phyloP scores from a whole-genome alignment of 2,329 filamentous ascomycete genomes.

The Hymenoscyphus repandus region DNA sequence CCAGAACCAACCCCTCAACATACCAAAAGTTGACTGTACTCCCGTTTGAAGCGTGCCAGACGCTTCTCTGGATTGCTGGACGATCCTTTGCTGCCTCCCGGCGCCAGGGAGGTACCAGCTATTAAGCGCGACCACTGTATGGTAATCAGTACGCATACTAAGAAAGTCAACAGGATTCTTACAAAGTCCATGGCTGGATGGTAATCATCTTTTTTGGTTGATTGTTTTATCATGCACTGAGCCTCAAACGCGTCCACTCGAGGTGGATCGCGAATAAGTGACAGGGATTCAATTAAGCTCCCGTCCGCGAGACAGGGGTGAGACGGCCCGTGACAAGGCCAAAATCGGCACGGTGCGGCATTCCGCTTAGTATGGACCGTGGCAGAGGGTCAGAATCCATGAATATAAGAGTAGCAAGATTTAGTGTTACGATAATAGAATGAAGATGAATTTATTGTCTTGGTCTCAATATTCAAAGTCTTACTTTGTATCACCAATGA shows the following conservation, averaged over 20 bases:
- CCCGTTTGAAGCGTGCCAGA: conserved; percentile 61
- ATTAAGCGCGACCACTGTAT: conserved; percentile 61
- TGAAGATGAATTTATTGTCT: too few species aligned
- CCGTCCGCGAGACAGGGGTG: too few species aligned
- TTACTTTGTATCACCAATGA: not conserved
- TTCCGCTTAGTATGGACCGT: too few species aligned
- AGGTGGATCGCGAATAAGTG: not conserved
- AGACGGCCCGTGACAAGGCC: too few species aligned
- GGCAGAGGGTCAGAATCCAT: too few species aligned
- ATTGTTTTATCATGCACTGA: conserved; percentile 5
- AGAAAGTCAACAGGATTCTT: conserved; percentile 8
- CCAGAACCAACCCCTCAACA: conserved; percentile 19
- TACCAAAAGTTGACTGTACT: conserved; percentile 59
- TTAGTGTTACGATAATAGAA: too few species aligned
- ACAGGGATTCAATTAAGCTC: conserved; percentile 2
- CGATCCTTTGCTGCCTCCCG: conserved; percentile 51
- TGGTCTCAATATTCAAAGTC: not conserved
- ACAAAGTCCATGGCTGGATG: conserved; percentile 27
- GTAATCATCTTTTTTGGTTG: conserved; percentile 7
- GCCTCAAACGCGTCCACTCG: conserved; percentile 5
- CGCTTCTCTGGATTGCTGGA: conserved; percentile 59
- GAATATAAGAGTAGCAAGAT: too few species aligned
- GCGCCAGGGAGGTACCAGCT: conserved; percentile 54
- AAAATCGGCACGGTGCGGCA: too few species aligned
- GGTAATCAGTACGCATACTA: conserved; percentile 9